Conservation (phyloP, 352 stramenopile species). For the Pythium volutum region DNA sequence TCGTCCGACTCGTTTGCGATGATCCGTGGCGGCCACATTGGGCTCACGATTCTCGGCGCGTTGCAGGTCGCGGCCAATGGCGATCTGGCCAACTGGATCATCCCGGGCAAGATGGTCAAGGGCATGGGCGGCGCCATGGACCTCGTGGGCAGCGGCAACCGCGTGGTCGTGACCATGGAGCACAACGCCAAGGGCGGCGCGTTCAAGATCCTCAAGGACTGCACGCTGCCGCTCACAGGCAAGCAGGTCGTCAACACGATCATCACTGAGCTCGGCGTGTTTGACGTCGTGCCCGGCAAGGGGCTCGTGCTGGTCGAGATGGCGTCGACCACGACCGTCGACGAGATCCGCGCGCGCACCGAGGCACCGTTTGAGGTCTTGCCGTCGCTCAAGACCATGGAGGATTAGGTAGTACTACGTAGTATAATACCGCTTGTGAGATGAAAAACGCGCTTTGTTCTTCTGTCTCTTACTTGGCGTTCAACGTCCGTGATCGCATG, state of each 20-base stretch:
- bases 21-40: slow-evolving; percentile 95
- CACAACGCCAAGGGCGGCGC: slow-evolving; percentile 93
- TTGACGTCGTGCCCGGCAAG: slow-evolving; percentile 57
- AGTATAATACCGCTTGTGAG: no score
- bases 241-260: slow-evolving; percentile 93
- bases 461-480: no score
- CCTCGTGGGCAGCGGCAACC: slow-evolving; percentile 90
- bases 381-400: slow-evolving; percentile 57
- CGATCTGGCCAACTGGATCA: slow-evolving; percentile 96
- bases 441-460: no score
- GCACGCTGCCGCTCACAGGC: slow-evolving; percentile 93
- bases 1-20: slow-evolving; percentile 95
- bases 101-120: slow-evolving; percentile 96
- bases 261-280: slow-evolving; percentile 91
- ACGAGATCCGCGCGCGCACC: slow-evolving; percentile 77
- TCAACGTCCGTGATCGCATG: no score
- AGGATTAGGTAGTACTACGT: slow-evolving; percentile 33
- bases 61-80: slow-evolving; percentile 93
- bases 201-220: slow-evolving; percentile 94
- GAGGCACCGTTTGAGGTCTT: slow-evolving; percentile 77
- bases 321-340: slow-evolving; percentile 70
- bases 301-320: slow-evolving; percentile 90
- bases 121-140: slow-evolving; percentile 98
- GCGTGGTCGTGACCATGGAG: slow-evolving; percentile 97
- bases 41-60: slow-evolving; percentile 95